Conservation (phyloP, 805 yeast genomes). For the Suhomyces xylopsoci region DNA sequence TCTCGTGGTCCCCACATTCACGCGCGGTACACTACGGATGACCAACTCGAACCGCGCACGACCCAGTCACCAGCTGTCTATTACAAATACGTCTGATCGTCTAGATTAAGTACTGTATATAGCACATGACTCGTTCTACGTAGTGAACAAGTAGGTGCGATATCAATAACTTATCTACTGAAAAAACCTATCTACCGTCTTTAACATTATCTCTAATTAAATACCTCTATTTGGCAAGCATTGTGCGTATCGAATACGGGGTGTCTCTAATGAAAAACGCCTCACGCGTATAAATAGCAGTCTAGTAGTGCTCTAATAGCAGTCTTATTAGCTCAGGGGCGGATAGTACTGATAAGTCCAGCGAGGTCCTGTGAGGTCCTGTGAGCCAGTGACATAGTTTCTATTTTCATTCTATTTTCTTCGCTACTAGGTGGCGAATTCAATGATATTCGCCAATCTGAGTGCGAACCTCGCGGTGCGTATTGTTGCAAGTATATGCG, state of each 20-base stretch:
- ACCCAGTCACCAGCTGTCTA: not conserved
- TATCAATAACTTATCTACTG: too few relatives aligned
- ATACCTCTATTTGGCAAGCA: too few relatives aligned
- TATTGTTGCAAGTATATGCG: not conserved
- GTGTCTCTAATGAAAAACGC: not conserved
- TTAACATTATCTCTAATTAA: too few relatives aligned
- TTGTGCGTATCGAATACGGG: too few relatives aligned
- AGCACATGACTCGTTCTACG: too few relatives aligned
- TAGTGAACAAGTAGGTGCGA: too few relatives aligned
- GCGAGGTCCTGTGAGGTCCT: not conserved
- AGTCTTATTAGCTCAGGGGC: too few relatives aligned
- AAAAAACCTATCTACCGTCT: too few relatives aligned
- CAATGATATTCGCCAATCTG: not conserved
- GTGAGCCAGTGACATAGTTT: not conserved
- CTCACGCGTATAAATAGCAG: not conserved
- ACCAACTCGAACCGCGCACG: not conserved
- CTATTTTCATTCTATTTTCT: too few relatives aligned
- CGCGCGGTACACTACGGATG: not conserved
- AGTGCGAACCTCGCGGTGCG: not conserved
- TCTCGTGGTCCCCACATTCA: not conserved
- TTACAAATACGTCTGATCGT: not conserved
- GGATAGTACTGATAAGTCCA: not conserved
- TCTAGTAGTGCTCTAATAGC: not conserved
- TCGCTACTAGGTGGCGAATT: not conserved
- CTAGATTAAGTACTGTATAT: not conserved